A percentile compares a stretch with the other conserved stretches of the same genome.
These are phyloP conservation scores for Corniculantispora saksenae DNA, from an alignment of 2,329 filamentous ascomycete genomes.

Conservation along the genomic window DNA sequence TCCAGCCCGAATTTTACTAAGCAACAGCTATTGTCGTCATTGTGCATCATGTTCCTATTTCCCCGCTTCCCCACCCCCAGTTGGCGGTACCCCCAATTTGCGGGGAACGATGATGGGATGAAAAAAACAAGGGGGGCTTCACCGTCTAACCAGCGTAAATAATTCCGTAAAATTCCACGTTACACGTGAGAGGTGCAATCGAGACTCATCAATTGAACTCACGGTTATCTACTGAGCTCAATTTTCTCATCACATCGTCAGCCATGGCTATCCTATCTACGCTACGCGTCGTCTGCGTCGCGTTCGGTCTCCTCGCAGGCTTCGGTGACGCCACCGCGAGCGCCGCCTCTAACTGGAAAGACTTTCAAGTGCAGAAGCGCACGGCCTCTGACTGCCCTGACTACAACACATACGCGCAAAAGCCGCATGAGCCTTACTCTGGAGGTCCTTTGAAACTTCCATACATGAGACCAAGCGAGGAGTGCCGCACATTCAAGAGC, in stretches of 20 bases:
- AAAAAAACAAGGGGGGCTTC: neutral
- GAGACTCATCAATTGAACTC: neutral
- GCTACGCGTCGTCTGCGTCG: conserved; percentile 8
- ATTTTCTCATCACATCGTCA: neutral
- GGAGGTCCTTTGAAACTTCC: conserved; percentile 26
- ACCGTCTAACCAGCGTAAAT: neutral
- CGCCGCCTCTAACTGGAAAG: conserved; percentile 18
- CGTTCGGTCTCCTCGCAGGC: conserved; percentile 1
- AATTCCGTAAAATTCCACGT: neutral
- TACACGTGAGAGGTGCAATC: neutral
- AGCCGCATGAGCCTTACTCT: conserved; percentile 27
- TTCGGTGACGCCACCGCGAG: neutral
- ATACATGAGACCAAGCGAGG: conserved; percentile 29
- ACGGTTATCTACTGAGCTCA: too few species aligned
- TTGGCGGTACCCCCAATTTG: neutral
- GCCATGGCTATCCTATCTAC: neutral
- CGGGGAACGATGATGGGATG: conserved; percentile 6
- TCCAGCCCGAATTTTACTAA: too few species aligned
- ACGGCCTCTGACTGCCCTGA: conserved; percentile 28
- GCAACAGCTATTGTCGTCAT: neutral
- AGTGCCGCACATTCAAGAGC: conserved; percentile 31
- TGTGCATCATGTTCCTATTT: neutral
- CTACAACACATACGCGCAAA: conserved; percentile 26
- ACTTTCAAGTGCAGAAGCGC: conserved; percentile 18
- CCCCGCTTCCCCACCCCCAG: conserved; percentile 13